phyloP scores from a whole-genome alignment of 495 filamentous ascomycete species.

The Pseudoneurospora amorphoporcata region DNA sequence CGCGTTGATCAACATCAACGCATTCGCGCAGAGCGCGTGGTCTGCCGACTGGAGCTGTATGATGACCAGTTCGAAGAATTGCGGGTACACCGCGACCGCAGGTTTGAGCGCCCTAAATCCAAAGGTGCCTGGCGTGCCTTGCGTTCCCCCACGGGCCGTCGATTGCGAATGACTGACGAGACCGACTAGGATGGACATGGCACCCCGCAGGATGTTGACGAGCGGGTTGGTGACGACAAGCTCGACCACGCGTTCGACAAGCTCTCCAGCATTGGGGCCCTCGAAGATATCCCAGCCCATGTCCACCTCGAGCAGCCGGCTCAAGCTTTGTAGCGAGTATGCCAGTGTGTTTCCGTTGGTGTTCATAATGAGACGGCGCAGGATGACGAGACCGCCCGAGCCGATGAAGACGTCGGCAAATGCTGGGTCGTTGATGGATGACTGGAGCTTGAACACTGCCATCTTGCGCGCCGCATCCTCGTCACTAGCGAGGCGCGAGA shows the following conservation, averaged over 20 bases:
- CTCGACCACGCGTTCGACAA: constrained; percentile 71
- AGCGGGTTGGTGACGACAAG: constrained; percentile 91
- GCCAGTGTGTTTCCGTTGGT: constrained; percentile 89
- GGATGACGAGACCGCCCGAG: constrained; percentile 69
- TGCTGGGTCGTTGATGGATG: constrained; percentile 85
- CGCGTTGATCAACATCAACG: constrained; percentile 87
- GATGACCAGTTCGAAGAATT: constrained; percentile 92
- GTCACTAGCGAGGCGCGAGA: constrained; percentile 45
- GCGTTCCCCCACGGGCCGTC: constrained; percentile 20
- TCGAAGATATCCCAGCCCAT: constrained; percentile 88
- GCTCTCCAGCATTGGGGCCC: constrained; percentile 34
- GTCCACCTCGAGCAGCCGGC: constrained; percentile 81
- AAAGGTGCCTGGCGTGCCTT: constrained; percentile 45
- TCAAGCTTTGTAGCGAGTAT: constrained; percentile 83
- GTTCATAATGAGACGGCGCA: constrained; percentile 72
- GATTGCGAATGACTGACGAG: constrained; percentile 78
- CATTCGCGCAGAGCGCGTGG: constrained; percentile 92
- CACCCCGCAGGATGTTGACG: constrained; percentile 92
- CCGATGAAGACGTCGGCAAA: constrained; percentile 95
- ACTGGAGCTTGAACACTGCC: constrained; percentile 96
- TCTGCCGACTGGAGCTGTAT: constrained; percentile 82
- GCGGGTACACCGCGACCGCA: constrained; percentile 78
- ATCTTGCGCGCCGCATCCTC: constrained; percentile 93
- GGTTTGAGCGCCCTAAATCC: constrained; percentile 89
- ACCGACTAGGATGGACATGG: constrained; percentile 91